Conservation (phyloP, 2,329 filamentous ascomycete genomes). For the Lachnellula subtilissima region DNA sequence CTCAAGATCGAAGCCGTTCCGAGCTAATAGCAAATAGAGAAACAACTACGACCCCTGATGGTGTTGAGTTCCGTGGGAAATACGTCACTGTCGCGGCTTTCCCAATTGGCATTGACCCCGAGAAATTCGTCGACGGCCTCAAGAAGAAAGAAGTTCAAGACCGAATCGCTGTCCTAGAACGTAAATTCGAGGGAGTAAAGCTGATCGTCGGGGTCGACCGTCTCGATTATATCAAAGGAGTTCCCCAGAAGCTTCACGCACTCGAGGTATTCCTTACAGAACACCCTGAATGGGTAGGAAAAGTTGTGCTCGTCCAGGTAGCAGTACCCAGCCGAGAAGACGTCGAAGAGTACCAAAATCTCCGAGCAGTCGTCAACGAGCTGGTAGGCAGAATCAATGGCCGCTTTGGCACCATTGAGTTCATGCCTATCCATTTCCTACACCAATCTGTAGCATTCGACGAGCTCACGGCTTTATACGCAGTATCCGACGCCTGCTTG, state of each 20-base stretch:
- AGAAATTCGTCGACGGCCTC: slow-evolving; percentile 88
- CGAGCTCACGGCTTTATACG: slow-evolving; percentile 89
- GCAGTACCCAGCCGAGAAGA: slow-evolving; percentile 92
- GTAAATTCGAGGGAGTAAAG: slow-evolving; percentile 94
- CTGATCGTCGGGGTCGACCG: slow-evolving; percentile 95
- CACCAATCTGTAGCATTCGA: slow-evolving; percentile 95
- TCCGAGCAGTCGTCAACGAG: slow-evolving; percentile 93
- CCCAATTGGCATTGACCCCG: slow-evolving; percentile 95
- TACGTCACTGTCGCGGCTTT: slow-evolving; percentile 91
- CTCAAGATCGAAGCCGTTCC: not conserved
- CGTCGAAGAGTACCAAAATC: slow-evolving; percentile 96
- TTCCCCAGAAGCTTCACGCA: slow-evolving; percentile 94
- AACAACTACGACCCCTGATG: slow-evolving; percentile 80
- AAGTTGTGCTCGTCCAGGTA: slow-evolving; percentile 93
- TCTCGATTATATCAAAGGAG: slow-evolving; percentile 97
- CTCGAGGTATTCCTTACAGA: slow-evolving; percentile 95
- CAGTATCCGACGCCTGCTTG: slow-evolving; percentile 85
- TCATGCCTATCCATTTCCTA: slow-evolving; percentile 98
- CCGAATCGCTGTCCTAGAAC: slow-evolving; percentile 76
- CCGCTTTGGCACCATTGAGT: slow-evolving; percentile 93
- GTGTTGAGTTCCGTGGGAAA: slow-evolving; percentile 84
- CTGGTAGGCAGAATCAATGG: slow-evolving; percentile 96
- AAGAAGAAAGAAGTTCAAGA: slow-evolving; percentile 82
- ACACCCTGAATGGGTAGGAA: slow-evolving; percentile 96
- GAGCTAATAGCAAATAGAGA: slow-evolving; percentile 36